Evolutionary conservation across 1,139 yeast genomes (phyloP).

Genomic region (Pneumocystis canis): DNA sequence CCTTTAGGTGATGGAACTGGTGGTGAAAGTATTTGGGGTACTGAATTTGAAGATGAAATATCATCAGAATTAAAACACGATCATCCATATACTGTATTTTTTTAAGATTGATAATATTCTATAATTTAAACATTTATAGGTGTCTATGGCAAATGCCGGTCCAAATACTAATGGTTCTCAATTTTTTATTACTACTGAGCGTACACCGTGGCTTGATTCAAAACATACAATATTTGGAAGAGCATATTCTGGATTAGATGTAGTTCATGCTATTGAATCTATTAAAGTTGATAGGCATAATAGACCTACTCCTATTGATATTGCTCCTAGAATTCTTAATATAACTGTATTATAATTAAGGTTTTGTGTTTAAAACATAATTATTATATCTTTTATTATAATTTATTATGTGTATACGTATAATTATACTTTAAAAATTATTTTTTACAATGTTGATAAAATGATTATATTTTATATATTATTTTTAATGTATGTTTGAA

Average conservation of each 20-base stretch:
- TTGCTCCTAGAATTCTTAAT: slow-evolving; percentile 22
- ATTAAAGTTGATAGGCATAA: slow-evolving; percentile 22
- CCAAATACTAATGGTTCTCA: slow-evolving; percentile 50
- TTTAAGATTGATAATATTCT: slow-evolving; percentile 20
- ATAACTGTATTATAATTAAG: slow-evolving; percentile 4
- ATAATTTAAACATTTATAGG: slow-evolving; percentile 26
- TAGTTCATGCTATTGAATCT: slow-evolving; percentile 25
- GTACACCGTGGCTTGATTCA: slow-evolving; percentile 36
- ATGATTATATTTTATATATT: too few species aligned
- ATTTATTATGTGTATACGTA: too few species aligned
- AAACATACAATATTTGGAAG: slow-evolving; percentile 51
- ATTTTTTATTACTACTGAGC: slow-evolving; percentile 39
- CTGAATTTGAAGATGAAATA: slow-evolving; percentile 33
- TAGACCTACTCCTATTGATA: slow-evolving; percentile 19
- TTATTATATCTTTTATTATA: too few species aligned
- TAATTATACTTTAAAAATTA: too few species aligned
- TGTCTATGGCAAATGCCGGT: slow-evolving; percentile 51
- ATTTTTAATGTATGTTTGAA: too few species aligned
- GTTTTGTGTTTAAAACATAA: too few species aligned
- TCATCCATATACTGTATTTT: slow-evolving; percentile 29
- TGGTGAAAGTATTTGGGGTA: slow-evolving; percentile 33
- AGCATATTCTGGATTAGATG: slow-evolving; percentile 30
- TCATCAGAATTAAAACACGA: slow-evolving; percentile 28
- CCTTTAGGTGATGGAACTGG: slow-evolving; percentile 39
- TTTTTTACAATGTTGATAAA: too few species aligned